A percentile compares a stretch with the other conserved stretches of the same genome.
Evolutionary conservation across 768 basidiomycete genomes (phyloP).

Genomic region (Cyclocybe aegerita): DNA sequence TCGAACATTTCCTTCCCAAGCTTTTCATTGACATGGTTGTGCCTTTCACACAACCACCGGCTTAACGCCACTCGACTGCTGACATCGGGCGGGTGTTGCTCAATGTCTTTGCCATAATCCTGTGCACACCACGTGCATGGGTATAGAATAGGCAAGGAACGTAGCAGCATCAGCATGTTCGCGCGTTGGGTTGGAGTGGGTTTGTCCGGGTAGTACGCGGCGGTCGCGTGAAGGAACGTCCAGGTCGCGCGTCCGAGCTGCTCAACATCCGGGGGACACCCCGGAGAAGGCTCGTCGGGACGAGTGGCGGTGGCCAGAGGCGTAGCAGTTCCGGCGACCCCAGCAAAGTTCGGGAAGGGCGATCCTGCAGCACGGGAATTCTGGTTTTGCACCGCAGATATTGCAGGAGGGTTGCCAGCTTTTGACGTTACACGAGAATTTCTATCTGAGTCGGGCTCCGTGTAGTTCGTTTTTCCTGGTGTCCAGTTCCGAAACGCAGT

Average conservation of each 20-base stretch:
- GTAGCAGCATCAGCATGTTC: conserved; percentile 81
- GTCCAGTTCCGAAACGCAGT: conserved; percentile 77
- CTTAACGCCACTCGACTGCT: conserved; percentile 66
- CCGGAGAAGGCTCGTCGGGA: conserved; percentile 42
- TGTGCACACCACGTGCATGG: conserved; percentile 85
- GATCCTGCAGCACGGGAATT: conserved; percentile 17
- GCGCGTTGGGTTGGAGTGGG: conserved; percentile 75
- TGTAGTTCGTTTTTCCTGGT: conserved; percentile 37
- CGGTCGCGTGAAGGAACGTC: conserved; percentile 95
- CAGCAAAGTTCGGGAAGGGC: conserved; percentile 26
- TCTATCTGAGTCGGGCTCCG: conserved; percentile 21
- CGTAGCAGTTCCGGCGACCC: conserved; percentile 11
- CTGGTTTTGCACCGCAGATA: conserved; percentile 7
- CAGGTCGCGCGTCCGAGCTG: conserved; percentile 90
- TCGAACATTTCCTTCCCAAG: conserved; percentile 84
- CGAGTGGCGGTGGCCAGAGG: conserved; percentile 15
- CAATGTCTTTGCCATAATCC: conserved; percentile 76
- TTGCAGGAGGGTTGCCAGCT: conserved; percentile 10
- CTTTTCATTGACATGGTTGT: conserved; percentile 89
- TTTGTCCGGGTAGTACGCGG: conserved; percentile 90
- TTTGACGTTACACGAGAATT: conserved; percentile 3
- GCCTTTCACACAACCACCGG: conserved; percentile 87
- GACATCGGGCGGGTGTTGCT: conserved; percentile 72
- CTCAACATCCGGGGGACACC: conserved; percentile 91
- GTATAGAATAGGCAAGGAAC: conserved; percentile 79